Evolutionary conservation across 2,329 filamentous ascomycete species (phyloP).

Genomic region (Colletotrichum trifolii): DNA sequence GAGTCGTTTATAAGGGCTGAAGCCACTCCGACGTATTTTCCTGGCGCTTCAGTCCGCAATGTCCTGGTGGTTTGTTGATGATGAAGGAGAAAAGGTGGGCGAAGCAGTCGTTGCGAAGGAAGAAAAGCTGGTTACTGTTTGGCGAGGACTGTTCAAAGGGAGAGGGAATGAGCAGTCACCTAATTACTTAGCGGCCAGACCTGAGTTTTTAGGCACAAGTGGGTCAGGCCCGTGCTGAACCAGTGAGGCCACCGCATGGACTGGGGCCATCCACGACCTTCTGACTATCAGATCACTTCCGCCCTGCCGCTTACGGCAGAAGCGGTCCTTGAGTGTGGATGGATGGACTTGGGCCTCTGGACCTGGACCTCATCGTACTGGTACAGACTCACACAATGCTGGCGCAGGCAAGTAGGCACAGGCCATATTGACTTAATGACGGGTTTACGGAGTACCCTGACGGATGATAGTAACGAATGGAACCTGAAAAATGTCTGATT

Average conservation of each 20-base stretch:
- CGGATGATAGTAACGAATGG: no score
- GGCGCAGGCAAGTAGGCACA: no score
- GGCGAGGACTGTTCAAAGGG: constrained; percentile 31
- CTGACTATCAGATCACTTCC: no score
- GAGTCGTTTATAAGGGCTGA: constrained; percentile 15
- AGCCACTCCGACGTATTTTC: constrained; percentile 31
- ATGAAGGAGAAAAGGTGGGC: constrained; percentile 34
- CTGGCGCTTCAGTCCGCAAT: constrained; percentile 29
- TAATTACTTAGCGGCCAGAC: constrained; percentile 30
- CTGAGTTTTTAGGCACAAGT: constrained; percentile 22
- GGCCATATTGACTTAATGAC: no score
- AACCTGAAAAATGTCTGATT: no score
- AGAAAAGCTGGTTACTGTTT: constrained; percentile 42
- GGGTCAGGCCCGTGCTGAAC: constrained; percentile 16
- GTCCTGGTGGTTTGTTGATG: constrained; percentile 29
- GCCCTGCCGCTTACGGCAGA: constrained; percentile 23
- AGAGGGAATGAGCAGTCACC: constrained; percentile 2
- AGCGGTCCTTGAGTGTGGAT: background rate
- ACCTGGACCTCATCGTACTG: no score
- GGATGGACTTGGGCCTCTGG: no score
- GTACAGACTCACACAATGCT: no score
- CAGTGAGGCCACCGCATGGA: no score
- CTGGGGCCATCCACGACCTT: no score
- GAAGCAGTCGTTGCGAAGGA: constrained; percentile 32
- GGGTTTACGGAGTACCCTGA: no score